Evolutionary conservation across 768 basidiomycete genomes (phyloP).

Genomic region (Termitomyces sp.): DNA sequence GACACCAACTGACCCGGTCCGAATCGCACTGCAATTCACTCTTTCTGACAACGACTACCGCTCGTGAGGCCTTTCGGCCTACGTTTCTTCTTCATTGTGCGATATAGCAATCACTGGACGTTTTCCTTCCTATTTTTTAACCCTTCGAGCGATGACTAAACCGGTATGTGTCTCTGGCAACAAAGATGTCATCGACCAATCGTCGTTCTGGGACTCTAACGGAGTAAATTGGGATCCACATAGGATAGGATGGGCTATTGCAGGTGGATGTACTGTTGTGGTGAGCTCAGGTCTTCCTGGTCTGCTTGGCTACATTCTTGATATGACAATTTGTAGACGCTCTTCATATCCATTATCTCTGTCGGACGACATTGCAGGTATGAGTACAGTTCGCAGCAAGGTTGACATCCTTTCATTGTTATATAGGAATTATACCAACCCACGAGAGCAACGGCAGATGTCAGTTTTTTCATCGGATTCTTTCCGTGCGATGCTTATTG

Average conservation of each 20-base stretch:
- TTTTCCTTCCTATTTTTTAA: background rate
- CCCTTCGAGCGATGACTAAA: background rate
- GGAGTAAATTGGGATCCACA: constrained; percentile 57
- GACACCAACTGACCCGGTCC: no score
- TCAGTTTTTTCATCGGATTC: constrained; percentile 27
- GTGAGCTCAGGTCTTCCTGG: constrained; percentile 29
- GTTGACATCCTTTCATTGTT: background rate
- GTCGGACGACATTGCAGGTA: constrained; percentile 64
- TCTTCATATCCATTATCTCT: constrained; percentile 54
- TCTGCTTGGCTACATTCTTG: background rate
- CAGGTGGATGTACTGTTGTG: constrained; percentile 54
- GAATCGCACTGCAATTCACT: no score
- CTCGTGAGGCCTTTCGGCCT: background rate
- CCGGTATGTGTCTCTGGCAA: constrained; percentile 47
- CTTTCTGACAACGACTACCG: background rate
- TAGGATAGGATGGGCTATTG: constrained; percentile 71
- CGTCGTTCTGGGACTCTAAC: constrained; percentile 54
- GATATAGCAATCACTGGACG: background rate
- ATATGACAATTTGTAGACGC: constrained; percentile 38
- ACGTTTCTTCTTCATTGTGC: background rate
- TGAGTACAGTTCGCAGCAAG: constrained; percentile 13
- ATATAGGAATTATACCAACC: constrained; percentile 67
- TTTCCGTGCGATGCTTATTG: background rate
- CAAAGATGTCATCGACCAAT: constrained; percentile 47
- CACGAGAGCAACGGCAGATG: constrained; percentile 78